Evolutionary conservation across 441 rosid species (phyloP), one percentile per base, ranked within the genome.

Genomic region (Kokia cookei): DNA sequence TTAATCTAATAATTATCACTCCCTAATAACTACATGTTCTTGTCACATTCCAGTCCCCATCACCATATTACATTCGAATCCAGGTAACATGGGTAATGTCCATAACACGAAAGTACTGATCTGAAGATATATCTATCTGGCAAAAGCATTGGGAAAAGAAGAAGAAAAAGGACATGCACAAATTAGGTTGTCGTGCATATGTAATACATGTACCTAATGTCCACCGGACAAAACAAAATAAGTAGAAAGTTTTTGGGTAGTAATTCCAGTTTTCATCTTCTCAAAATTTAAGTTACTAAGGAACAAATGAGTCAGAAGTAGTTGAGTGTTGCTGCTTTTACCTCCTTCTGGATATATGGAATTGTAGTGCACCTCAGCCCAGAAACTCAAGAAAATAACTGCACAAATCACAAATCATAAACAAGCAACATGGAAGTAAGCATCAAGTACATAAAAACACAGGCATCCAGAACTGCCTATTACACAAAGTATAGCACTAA

Each of bases 291-390:
- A 8, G 48, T 45, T 8, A 29, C 35, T 4, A 0, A 29, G 35
- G 35, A 29, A 29, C 5, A 29, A 29, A 29, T 29, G 35, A 29
- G 35, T 29, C 35, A 1, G 35, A 4, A 4, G 35, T 27, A 47
- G 27, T 27, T 50, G 47, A 11, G 27, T 32, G 6, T 12, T 55
- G 37, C 11, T 19, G 47, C 4, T 14, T 62, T 79, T 80, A 93
- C 97, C 98, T 93, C 90, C 99, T 85, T 84, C 87, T 4, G 96
- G 96, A 79, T 92, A 92, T 10, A 93, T 89, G 17, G 99, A 93
- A 75, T 96, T 96, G 86, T 96, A 93, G 82, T 92, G 99, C 79
- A 93, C 99, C 83, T 93, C 98, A 3, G 98, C 98, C 98, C 98
- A 96, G 71, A 96, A 96, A 83, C 98, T 96, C 86, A 96, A 84